These are phyloP conservation scores for Stevia rebaudiana DNA, from an alignment of 140 eudicot genomes.

Conservation along the genomic window DNA sequence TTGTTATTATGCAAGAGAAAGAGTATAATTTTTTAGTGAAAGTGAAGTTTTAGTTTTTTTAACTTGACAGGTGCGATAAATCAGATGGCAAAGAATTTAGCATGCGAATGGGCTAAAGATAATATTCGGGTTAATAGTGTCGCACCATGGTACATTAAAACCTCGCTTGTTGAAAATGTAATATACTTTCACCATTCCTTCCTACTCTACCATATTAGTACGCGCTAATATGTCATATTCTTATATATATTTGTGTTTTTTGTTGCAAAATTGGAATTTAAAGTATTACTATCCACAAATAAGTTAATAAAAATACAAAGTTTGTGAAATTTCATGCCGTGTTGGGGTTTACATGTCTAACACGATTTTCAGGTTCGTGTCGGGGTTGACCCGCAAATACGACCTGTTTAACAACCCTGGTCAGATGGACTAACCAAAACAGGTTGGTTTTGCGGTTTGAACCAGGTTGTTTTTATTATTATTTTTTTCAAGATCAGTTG, in stretches of 20 bases:
- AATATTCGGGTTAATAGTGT: slow-evolving; percentile 55
- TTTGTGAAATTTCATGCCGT: no score
- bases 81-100: slow-evolving; percentile 65
- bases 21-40: background rate
- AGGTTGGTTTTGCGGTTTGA: background rate
- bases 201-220: background rate
- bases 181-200: slow-evolving; percentile 7
- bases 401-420: background rate
- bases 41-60: background rate
- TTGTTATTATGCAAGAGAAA: background rate
- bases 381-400: no score
- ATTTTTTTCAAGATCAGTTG: background rate
- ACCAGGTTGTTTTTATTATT: no score
- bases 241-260: no score
- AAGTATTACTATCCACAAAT: no score
- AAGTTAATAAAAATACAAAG: no score
- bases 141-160: slow-evolving; percentile 68
- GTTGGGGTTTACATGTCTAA: no score
- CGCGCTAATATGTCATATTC: no score
- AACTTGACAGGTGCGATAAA: slow-evolving; percentile 60
- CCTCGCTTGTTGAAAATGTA: slow-evolving; percentile 58
- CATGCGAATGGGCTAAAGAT: slow-evolving; percentile 88
- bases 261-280: no score
- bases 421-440: no score
- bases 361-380: background rate